Base-by-base conservation (phyloP, 768 basidiomycete genomes). In the Leccinum boreale region DNA sequence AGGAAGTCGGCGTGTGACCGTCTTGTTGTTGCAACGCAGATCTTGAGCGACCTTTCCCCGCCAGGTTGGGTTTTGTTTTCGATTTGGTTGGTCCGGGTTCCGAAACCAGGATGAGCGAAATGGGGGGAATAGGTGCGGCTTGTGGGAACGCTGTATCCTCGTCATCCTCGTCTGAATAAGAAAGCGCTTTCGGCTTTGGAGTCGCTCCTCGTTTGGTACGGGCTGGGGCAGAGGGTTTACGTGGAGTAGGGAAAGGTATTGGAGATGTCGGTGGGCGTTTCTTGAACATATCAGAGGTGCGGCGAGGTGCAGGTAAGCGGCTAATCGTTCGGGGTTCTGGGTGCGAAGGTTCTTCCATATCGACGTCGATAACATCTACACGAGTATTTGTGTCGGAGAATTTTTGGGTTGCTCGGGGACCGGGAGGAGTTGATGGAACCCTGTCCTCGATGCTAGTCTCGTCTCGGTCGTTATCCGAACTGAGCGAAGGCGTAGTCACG, bases 251-350 rank as follows among this genome's bases (percentile, higher is more conserved):
- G 7, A 67, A 59, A 12, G 85, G 85, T 64, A 91, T 72, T 1
- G 89, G 90, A 2, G 87, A 89, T 21, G 75, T 77, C 0, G 88
- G 88, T 1, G 77, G 79, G 1, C 89, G 85, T 59, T 77, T 83
- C 42, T 81, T 78, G 62, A 90, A 86, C 4, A 82, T 26, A 63
- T 79, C 74, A 44, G 65, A 63, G 5, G 65, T 59, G 9, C 55
- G 67, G 31, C 61, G 58, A 23, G 64, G 62, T 9, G 56, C 53
- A 2, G 65, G 46, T 15, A 23, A 35, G 33, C 57, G 50, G 28
- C 35, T 55, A 42, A 64, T 64, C 1, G 50, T 39, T n/a, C 57
- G 23, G 8, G 58, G 56, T 33, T 52, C 49, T 5, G 63, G 50
- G 9, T 62, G 65, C 21, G 48, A 31, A 31, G 31, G 55, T 63